phyloP scores from a whole-genome alignment of 345 rosid genomes.

The Salix exigua region DNA sequence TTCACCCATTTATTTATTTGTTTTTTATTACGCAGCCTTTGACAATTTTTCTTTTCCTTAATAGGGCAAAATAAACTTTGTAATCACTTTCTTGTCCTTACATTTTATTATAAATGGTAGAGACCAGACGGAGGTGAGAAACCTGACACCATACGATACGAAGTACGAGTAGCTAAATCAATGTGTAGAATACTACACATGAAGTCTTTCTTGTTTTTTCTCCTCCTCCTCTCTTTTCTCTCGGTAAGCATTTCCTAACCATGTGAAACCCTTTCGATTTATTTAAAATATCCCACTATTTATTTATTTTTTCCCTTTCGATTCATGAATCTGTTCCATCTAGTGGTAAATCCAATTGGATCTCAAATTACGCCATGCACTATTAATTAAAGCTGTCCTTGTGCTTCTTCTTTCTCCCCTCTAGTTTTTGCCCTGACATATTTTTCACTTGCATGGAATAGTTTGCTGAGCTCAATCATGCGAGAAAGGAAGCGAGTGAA shows the following conservation, averaged over 20 bases:
- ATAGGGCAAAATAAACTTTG: not conserved
- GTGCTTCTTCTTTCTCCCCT: not conserved
- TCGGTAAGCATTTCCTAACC: conserved; percentile 24
- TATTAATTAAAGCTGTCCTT: not conserved
- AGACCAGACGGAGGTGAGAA: not conserved
- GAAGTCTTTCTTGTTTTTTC: conserved; percentile 25
- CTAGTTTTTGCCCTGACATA: not conserved
- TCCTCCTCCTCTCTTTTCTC: conserved; percentile 28
- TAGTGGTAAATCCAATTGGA: not conserved
- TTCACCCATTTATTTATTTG: not conserved
- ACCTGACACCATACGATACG: not conserved
- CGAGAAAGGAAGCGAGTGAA: conserved; percentile 41
- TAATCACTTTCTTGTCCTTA: conserved; percentile 6
- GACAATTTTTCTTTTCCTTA: not conserved
- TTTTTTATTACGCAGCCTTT: not conserved
- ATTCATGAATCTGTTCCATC: not conserved
- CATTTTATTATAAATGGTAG: not conserved
- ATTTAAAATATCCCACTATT: not conserved
- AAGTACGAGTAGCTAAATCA: not conserved
- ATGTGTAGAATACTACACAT: conserved; percentile 1
- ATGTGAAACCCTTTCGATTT: not conserved
- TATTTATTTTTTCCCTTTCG: not conserved
- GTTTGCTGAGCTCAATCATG: conserved; percentile 40
- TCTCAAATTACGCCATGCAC: not conserved
- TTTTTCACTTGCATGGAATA: not conserved